Percentiles rank a stretch among this genome's conserved stretches.
phyloP scores from a whole-genome alignment of 2,329 filamentous ascomycete species.

The Xylariaceae sp. region DNA sequence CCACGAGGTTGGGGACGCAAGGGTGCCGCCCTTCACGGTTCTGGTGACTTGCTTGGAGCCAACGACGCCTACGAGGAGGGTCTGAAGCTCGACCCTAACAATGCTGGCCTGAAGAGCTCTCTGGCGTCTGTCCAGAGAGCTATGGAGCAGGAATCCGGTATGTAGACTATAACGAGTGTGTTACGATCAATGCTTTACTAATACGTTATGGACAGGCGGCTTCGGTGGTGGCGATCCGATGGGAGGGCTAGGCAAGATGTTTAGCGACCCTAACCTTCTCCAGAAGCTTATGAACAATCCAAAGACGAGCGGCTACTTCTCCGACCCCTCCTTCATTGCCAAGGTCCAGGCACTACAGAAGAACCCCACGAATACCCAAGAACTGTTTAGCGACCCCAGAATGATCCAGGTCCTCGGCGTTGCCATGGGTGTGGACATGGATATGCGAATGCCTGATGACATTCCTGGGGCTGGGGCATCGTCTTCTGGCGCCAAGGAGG shows the following conservation, averaged over 20 bases:
- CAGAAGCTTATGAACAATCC: conserved; percentile 93
- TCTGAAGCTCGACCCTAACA: conserved; percentile 89
- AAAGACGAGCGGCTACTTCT: conserved; percentile 84
- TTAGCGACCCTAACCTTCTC: conserved; percentile 89
- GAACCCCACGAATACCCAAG: conserved; percentile 80
- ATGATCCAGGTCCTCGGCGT: conserved; percentile 96
- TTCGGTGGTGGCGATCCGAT: conserved; percentile 68
- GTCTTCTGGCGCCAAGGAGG: conserved; percentile 49
- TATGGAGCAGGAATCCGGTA: conserved; percentile 75
- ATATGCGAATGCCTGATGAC: conserved; percentile 57
- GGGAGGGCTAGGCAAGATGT: conserved; percentile 86
- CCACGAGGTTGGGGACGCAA: conserved; percentile 95
- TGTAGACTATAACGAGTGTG: conserved; percentile 5
- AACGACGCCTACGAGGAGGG: conserved; percentile 92
- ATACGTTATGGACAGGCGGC: conserved; percentile 26
- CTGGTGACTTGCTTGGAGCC: conserved; percentile 83
- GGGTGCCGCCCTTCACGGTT: conserved; percentile 87
- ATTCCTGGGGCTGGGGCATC: conserved; percentile 41
- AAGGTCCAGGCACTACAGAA: conserved; percentile 83
- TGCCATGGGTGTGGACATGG: conserved; percentile 92
- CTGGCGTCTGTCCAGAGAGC: conserved; percentile 85
- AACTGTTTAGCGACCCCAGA: conserved; percentile 85
- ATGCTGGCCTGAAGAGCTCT: conserved; percentile 91
- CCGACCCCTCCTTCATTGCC: conserved; percentile 85
- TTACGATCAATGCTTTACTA: neutral